Conservation (phyloP, 306 rosid genomes). For the Sechiopsis laciniata region DNA sequence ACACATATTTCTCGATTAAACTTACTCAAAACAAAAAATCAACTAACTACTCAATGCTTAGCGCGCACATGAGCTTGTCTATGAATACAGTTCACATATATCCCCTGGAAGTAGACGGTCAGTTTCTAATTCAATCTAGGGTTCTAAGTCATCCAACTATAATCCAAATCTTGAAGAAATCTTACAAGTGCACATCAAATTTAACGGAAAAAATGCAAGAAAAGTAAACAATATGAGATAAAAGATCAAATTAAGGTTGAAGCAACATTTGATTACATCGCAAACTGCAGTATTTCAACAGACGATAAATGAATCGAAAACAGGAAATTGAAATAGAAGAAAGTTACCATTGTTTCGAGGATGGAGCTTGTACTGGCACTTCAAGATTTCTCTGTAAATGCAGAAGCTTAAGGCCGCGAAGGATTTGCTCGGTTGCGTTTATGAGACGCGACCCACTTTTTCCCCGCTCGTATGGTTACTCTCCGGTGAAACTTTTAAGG, state of each 20-base stretch:
- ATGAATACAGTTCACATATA: not conserved
- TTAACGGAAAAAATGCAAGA: not conserved
- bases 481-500: not conserved
- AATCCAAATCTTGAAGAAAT: not conserved
- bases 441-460: conserved; percentile 5
- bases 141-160: not conserved
- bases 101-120: not conserved
- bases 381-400: not conserved
- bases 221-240: not conserved
- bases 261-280: conserved; percentile 8
- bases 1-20: not conserved
- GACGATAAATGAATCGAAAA: not conserved
- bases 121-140: not conserved
- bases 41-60: not conserved
- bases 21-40: not conserved
- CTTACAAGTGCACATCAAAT: not conserved
- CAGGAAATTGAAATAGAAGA: not conserved
- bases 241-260: not conserved
- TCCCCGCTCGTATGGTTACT: not conserved
- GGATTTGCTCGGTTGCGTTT: conserved; percentile 8
- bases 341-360: conserved; percentile 14
- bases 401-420: not conserved
- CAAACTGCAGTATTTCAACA: not conserved
- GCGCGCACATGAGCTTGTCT: not conserved
- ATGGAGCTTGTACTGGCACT: not conserved